Evolutionary conservation across 495 filamentous ascomycete species (phyloP).

Genomic region (Aspergillus baeticus): DNA sequence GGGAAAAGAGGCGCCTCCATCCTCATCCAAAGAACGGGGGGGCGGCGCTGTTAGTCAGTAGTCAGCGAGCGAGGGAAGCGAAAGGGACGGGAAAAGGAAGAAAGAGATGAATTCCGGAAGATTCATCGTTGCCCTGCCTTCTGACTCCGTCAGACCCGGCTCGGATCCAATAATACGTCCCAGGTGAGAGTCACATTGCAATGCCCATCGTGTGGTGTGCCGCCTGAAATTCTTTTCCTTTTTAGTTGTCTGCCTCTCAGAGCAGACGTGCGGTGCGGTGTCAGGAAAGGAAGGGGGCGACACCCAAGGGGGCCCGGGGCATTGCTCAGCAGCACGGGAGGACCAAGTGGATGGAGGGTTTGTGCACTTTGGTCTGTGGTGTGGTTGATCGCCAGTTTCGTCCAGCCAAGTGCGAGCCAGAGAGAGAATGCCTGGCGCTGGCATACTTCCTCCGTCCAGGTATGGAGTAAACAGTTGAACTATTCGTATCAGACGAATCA

Average conservation of each 20-base stretch:
- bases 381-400: slow-evolving; percentile 35
- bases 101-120: slow-evolving; percentile 11
- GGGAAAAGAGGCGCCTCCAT: slow-evolving; percentile 9
- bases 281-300: slow-evolving; percentile 6
- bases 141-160: slow-evolving; percentile 33
- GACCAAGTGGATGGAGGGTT: slow-evolving; percentile 18
- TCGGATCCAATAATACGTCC: slow-evolving; percentile 43
- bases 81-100: slow-evolving; percentile 12
- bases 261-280: slow-evolving; percentile 11
- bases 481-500: slow-evolving; percentile 1
- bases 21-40: slow-evolving; percentile 10
- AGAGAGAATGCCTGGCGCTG: slow-evolving; percentile 19
- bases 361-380: slow-evolving; percentile 25
- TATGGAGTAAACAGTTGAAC: neutral
- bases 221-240: slow-evolving; percentile 15
- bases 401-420: slow-evolving; percentile 27
- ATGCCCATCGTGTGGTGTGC: slow-evolving; percentile 30
- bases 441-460: neutral
- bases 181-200: slow-evolving; percentile 39
- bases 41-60: neutral
- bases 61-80: slow-evolving; percentile 2
- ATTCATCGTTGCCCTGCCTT: slow-evolving; percentile 3
- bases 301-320: slow-evolving; percentile 21
- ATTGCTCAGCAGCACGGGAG: slow-evolving; percentile 30
- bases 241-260: slow-evolving; percentile 4